These are phyloP conservation scores for Leccinum pellstonianum DNA, from an alignment of 768 basidiomycete genomes.

Conservation along the genomic window DNA sequence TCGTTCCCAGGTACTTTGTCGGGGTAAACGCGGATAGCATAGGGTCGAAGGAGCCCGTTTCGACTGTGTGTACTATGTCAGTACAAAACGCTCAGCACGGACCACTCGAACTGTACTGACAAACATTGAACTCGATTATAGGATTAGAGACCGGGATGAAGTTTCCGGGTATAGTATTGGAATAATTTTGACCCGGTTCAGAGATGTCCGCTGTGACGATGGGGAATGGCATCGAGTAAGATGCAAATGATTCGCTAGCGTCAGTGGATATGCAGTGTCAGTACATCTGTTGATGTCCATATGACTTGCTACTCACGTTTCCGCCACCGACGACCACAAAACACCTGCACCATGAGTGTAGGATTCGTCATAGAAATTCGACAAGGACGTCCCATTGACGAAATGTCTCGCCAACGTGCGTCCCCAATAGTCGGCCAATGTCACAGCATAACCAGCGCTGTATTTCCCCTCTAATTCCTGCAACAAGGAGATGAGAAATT, in stretches of 20 bases:
- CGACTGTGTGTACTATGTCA: constrained; percentile 26
- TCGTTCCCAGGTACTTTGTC: constrained; percentile 44
- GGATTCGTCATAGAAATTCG: constrained; percentile 30
- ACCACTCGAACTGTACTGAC: constrained; percentile 15
- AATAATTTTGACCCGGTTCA: constrained; percentile 27
- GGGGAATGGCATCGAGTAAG: constrained; percentile 40
- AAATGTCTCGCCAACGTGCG: constrained; percentile 38
- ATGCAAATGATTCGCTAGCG: constrained; percentile 32
- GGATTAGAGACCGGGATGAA: constrained; percentile 33
- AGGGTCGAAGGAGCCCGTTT: constrained; percentile 44
- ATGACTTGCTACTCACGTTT: constrained; percentile 29
- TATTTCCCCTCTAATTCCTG: constrained; percentile 33
- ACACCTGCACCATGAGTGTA: constrained; percentile 36
- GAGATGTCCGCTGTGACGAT: constrained; percentile 33
- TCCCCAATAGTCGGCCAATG: constrained; percentile 30
- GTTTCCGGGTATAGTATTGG: constrained; percentile 21
- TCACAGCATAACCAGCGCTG: constrained; percentile 30
- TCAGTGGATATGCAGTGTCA: neutral
- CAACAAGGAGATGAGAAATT: constrained; percentile 20
- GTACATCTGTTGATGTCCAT: neutral
- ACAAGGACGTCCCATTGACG: constrained; percentile 35
- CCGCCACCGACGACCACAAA: constrained; percentile 34
- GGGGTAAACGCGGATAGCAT: constrained; percentile 46
- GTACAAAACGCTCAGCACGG: neutral
- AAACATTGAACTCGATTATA: constrained; percentile 37